A percentile compares a stretch with the other conserved stretches of the same genome.
These are phyloP conservation scores for Septoria linicola DNA, from an alignment of 2,329 filamentous ascomycete species.

Conservation along the genomic window DNA sequence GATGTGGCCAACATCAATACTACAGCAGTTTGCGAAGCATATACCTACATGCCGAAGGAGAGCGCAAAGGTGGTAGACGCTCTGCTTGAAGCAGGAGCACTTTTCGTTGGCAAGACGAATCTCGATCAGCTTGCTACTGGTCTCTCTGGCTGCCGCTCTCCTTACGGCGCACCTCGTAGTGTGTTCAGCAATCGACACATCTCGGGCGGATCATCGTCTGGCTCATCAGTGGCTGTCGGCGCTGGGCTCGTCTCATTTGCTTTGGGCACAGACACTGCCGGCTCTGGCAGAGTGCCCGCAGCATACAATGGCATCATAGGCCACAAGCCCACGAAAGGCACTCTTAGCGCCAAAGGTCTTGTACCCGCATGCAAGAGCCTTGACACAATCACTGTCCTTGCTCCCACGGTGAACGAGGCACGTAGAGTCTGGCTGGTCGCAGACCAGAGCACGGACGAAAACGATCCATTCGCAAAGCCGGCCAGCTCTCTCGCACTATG, in stretches of 20 bases:
- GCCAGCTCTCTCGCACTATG: constrained; percentile 37
- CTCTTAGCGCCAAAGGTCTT: constrained; percentile 51
- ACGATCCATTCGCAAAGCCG: constrained; percentile 55
- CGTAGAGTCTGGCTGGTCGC: constrained; percentile 51
- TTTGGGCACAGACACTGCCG: constrained; percentile 58
- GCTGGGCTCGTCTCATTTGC: constrained; percentile 56
- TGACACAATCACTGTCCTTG: constrained; percentile 58
- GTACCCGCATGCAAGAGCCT: constrained; percentile 58
- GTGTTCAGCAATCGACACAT: constrained; percentile 53
- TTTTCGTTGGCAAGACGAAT: constrained; percentile 62
- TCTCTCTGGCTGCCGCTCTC: constrained; percentile 58
- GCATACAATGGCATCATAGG: constrained; percentile 57
- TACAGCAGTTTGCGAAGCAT: constrained; percentile 53
- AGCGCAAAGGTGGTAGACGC: constrained; percentile 55
- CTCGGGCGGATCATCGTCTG: constrained; percentile 58
- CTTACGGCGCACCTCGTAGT: constrained; percentile 57
- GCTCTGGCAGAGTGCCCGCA: constrained; percentile 54
- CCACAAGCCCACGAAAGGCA: constrained; percentile 52
- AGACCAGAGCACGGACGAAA: constrained; percentile 48
- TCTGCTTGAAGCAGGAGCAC: constrained; percentile 52
- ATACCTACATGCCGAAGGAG: constrained; percentile 48
- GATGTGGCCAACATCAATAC: constrained; percentile 53
- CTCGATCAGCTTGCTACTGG: constrained; percentile 64
- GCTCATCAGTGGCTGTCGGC: constrained; percentile 56
- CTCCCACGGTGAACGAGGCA: constrained; percentile 51